Evolutionary conservation across 371 early-diverging fungal genomes (phyloP).

Genomic region (Haplosporangium sp.): DNA sequence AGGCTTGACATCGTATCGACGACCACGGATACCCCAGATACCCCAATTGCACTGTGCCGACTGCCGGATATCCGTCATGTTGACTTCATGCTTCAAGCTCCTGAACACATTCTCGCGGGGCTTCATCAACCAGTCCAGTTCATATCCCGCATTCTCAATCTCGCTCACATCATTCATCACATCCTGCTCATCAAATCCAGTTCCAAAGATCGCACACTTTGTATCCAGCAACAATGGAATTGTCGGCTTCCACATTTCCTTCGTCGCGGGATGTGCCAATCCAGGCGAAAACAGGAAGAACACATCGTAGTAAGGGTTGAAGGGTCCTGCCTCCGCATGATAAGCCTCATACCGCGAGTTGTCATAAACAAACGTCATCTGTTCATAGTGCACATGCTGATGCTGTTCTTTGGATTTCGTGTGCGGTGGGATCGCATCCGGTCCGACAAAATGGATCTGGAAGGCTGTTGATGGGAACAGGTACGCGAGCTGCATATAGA

Average conservation of each 20-base stretch:
- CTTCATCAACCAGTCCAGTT: constrained; percentile 82
- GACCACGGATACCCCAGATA: constrained; percentile 86
- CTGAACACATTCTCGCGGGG: constrained; percentile 78
- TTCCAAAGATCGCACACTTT: constrained; percentile 84
- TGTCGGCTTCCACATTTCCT: constrained; percentile 79
- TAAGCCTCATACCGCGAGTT: constrained; percentile 50
- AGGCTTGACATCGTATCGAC: constrained; percentile 79
- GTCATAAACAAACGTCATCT: constrained; percentile 51
- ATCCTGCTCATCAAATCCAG: constrained; percentile 82
- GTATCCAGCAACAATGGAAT: constrained; percentile 78
- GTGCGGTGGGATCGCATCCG: constrained; percentile 77
- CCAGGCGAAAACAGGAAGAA: constrained; percentile 90
- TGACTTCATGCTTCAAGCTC: constrained; percentile 81
- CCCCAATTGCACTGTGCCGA: constrained; percentile 85
- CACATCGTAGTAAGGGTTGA: constrained; percentile 84
- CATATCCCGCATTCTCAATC: constrained; percentile 51
- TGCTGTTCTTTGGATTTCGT: constrained; percentile 41
- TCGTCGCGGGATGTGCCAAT: constrained; percentile 72
- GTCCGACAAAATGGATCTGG: constrained; percentile 87
- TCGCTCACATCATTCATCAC: constrained; percentile 69
- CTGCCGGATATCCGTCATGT: constrained; percentile 78
- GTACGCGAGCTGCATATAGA: constrained; percentile 82
- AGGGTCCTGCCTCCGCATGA: constrained; percentile 63
- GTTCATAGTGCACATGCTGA: constrained; percentile 48
- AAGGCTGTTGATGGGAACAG: constrained; percentile 82